These are phyloP conservation scores for Coemansia sp. DNA, from an alignment of 371 early-diverging fungal genomes.

Conservation along the genomic window DNA sequence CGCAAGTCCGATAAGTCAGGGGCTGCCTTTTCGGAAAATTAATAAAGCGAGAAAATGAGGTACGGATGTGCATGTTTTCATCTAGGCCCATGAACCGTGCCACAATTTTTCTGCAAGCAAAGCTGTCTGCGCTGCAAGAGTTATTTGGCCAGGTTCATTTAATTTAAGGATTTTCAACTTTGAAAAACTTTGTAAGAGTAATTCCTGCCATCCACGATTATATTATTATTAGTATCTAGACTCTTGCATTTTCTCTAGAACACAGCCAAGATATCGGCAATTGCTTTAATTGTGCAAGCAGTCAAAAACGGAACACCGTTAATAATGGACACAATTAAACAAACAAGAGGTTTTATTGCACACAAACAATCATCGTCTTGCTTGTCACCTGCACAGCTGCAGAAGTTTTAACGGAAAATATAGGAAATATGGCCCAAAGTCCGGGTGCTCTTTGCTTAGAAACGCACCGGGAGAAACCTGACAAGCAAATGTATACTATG, in stretches of 20 bases:
- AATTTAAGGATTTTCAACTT: constrained; percentile 24
- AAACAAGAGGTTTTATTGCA: background rate
- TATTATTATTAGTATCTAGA: background rate
- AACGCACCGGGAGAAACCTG: too few relatives aligned
- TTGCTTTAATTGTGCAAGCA: background rate
- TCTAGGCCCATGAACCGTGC: background rate
- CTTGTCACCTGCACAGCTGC: background rate
- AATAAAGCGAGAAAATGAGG: background rate
- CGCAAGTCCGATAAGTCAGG: background rate
- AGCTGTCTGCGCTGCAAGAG: constrained; percentile 7
- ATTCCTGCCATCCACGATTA: background rate
- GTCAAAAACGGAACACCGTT: background rate
- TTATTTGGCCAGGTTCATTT: background rate
- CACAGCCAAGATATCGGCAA: background rate
- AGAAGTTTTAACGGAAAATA: background rate
- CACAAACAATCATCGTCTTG: background rate
- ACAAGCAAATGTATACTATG: too few relatives aligned
- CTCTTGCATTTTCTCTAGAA: background rate
- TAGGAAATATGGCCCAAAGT: background rate
- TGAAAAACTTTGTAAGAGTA: background rate
- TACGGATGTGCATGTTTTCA: background rate
- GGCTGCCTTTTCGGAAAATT: background rate
- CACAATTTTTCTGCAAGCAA: background rate
- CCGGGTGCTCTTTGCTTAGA: background rate
- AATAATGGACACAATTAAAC: background rate